Evolutionary conservation across 2,329 filamentous ascomycete genomes (phyloP).

Genomic region (Mycosphaerelloides madeirae): DNA sequence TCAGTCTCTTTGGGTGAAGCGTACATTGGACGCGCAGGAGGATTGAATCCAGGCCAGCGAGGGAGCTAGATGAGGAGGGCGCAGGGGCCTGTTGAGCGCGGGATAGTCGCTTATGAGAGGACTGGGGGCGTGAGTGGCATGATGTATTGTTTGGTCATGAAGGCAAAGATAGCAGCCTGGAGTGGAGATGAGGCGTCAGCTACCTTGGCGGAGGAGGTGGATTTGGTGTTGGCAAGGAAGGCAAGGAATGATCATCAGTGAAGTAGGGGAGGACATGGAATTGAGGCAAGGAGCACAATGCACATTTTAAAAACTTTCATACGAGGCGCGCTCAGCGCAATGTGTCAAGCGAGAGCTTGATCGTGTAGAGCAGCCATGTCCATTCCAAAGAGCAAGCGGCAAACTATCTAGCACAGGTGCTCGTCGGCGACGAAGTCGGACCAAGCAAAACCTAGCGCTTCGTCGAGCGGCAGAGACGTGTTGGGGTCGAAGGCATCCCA

Average conservation of each 20-base stretch:
- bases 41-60: no score
- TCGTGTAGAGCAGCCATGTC: conserved; percentile 7
- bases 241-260: no score
- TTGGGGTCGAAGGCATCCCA: conserved; percentile 7
- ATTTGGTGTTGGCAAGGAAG: conserved; percentile 12
- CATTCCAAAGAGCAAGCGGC: conserved; percentile 3
- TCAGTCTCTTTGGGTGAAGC: conserved; percentile 72
- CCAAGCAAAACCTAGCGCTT: background rate
- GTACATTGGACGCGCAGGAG: conserved; percentile 70
- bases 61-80: conserved; percentile 20
- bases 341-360: conserved; percentile 1
- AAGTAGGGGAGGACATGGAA: no score
- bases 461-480: conserved; percentile 2
- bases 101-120: conserved; percentile 51
- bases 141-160: conserved; percentile 77
- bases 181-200: conserved; percentile 51
- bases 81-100: conserved; percentile 26
- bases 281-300: no score
- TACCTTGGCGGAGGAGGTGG: conserved; percentile 20
- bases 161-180: conserved; percentile 68
- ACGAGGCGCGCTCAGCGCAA: background rate
- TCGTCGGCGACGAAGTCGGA: background rate
- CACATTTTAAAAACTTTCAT: no score
- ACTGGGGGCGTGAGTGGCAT: conserved; percentile 66
- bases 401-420: background rate